Percentiles rank a stretch among this genome's conserved stretches.
phyloP scores from a whole-genome alignment of 768 basidiomycete species.

The Suillus alpinus region DNA sequence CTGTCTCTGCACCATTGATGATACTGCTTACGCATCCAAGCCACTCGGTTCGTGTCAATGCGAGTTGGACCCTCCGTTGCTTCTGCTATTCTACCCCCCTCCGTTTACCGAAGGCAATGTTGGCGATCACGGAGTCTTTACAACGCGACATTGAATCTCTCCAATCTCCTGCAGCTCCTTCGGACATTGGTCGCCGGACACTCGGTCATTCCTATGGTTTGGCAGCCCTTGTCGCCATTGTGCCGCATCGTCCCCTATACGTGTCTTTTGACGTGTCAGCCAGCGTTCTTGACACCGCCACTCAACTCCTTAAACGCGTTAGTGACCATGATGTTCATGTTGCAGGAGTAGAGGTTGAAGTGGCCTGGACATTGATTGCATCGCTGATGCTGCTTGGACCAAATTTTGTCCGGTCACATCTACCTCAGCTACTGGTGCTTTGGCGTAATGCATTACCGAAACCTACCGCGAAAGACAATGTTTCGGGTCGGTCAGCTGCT shows the following conservation, averaged over 20 bases:
- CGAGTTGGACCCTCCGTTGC: conserved; percentile 84
- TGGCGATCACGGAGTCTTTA: conserved; percentile 74
- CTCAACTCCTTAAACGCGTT: conserved; percentile 83
- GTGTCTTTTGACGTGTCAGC: conserved; percentile 92
- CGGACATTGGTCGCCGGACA: conserved; percentile 68
- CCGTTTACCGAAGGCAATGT: conserved; percentile 75
- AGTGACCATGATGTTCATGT: conserved; percentile 87
- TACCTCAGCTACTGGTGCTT: conserved; percentile 90
- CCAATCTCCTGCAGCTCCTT: conserved; percentile 65
- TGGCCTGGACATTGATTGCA: conserved; percentile 91
- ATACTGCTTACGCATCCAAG: conserved; percentile 85
- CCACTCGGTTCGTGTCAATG: conserved; percentile 81
- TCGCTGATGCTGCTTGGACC: conserved; percentile 91
- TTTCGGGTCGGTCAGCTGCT: conserved; percentile 57
- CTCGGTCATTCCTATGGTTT: conserved; percentile 91
- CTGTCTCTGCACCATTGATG: conserved; percentile 79
- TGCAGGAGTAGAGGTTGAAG: conserved; percentile 83
- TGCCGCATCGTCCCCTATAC: conserved; percentile 86
- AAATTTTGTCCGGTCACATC: conserved; percentile 89
- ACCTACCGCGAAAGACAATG: conserved; percentile 82
- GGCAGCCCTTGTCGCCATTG: conserved; percentile 80
- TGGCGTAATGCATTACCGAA: conserved; percentile 98
- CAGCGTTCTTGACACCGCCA: conserved; percentile 89
- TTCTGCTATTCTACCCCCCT: conserved; percentile 91
- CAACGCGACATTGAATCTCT: conserved; percentile 79